Evolutionary conservation across 331 rosid genomes (phyloP).

Genomic region (Malus hybrid): DNA sequence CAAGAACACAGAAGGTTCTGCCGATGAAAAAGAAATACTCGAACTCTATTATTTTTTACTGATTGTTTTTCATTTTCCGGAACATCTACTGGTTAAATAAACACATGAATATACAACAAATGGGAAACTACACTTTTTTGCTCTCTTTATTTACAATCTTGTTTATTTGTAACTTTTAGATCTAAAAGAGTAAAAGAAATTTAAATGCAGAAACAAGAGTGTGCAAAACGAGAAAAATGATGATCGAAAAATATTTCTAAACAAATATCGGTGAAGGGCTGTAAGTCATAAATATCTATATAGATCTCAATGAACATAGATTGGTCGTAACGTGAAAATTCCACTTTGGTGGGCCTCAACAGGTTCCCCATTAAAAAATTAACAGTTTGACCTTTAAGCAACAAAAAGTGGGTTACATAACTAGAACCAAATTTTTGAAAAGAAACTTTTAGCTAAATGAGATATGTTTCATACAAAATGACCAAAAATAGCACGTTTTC

Average conservation of each 20-base stretch:
- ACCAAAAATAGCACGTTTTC: too few relatives aligned
- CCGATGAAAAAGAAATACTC: background rate
- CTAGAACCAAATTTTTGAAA: background rate
- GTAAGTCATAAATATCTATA: background rate
- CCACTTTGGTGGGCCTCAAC: constrained; percentile 16
- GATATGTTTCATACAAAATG: too few relatives aligned
- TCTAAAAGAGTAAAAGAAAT: too few relatives aligned
- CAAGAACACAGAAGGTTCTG: background rate
- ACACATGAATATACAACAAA: background rate
- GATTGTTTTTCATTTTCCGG: background rate
- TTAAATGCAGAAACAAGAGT: too few relatives aligned
- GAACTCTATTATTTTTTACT: background rate
- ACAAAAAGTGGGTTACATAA: too few relatives aligned
- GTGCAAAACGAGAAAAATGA: too few relatives aligned
- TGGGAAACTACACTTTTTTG: background rate
- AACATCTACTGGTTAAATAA: background rate
- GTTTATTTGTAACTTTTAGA: background rate
- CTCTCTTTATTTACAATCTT: too few relatives aligned
- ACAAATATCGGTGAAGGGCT: background rate
- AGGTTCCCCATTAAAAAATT: background rate
- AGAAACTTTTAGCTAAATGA: background rate
- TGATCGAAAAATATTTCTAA: too few relatives aligned
- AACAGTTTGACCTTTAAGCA: too few relatives aligned
- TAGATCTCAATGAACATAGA: constrained; percentile 16
- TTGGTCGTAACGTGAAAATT: constrained; percentile 12